These are phyloP conservation scores for Candida neerlandica DNA, from an alignment of 1,139 yeast genomes.

Conservation along the genomic window DNA sequence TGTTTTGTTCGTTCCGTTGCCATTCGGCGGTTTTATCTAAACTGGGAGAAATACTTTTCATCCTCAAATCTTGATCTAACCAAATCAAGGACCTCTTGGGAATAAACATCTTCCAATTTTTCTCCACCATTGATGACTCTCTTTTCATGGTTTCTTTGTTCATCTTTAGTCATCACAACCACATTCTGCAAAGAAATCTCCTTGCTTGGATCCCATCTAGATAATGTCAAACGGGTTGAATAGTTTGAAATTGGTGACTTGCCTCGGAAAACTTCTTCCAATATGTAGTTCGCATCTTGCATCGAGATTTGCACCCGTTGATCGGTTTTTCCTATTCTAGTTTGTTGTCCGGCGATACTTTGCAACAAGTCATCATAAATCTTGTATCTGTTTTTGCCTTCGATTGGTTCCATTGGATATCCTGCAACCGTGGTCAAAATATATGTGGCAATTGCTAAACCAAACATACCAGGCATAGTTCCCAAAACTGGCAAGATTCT, in stretches of 20 bases:
- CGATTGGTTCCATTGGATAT: constrained; percentile 85
- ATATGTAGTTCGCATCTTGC: constrained; percentile 76
- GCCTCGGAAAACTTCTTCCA: constrained; percentile 92
- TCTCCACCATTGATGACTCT: constrained; percentile 70
- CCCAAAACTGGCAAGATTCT: constrained; percentile 94
- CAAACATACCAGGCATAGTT: constrained; percentile 95
- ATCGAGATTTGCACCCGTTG: constrained; percentile 74
- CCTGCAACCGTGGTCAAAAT: constrained; percentile 79
- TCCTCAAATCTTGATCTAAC: constrained; percentile 70
- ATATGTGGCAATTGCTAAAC: constrained; percentile 84
- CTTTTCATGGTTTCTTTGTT: constrained; percentile 76
- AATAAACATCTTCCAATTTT: constrained; percentile 62
- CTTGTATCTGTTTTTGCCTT: constrained; percentile 87
- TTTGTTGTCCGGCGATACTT: constrained; percentile 83
- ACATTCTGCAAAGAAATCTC: constrained; percentile 68
- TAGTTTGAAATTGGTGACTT: constrained; percentile 87
- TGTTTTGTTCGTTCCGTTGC: not conserved
- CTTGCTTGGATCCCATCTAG: constrained; percentile 77
- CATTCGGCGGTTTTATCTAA: constrained; percentile 22
- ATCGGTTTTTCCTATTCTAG: constrained; percentile 68
- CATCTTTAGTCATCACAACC: constrained; percentile 86
- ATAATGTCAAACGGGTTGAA: constrained; percentile 74
- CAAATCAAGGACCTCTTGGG: constrained; percentile 56
- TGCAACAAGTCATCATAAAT: constrained; percentile 81
- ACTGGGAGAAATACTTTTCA: constrained; percentile 70